A percentile compares a stretch with the other conserved stretches of the same genome.
Evolutionary conservation across 495 filamentous ascomycete genomes (phyloP).

Genomic region (Penicillium crystallinum): DNA sequence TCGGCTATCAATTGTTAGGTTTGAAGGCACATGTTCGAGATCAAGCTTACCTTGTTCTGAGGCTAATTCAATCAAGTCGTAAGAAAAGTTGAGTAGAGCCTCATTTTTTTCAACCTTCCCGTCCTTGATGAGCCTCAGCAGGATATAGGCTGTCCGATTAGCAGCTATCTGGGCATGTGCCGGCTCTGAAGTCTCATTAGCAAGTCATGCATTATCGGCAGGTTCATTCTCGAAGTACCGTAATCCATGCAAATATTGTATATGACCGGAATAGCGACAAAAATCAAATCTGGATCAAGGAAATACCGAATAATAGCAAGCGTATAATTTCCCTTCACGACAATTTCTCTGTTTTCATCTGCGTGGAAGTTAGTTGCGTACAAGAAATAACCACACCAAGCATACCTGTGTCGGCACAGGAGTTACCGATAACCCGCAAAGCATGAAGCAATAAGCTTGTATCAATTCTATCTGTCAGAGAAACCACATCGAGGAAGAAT

Average conservation of each 20-base stretch:
- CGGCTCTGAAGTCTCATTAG: constrained; percentile 35
- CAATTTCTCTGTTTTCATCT: constrained; percentile 70
- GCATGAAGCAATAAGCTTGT: constrained; percentile 45
- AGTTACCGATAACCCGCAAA: constrained; percentile 69
- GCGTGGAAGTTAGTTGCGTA: constrained; percentile 5
- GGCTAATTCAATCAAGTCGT: constrained; percentile 37
- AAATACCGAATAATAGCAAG: constrained; percentile 50
- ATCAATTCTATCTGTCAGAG: constrained; percentile 31
- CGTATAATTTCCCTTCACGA: constrained; percentile 55
- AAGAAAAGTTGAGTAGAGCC: constrained; percentile 34
- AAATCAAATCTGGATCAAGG: constrained; percentile 43
- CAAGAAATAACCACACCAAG: neutral
- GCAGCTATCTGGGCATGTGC: constrained; percentile 58
- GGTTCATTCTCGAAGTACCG: constrained; percentile 38
- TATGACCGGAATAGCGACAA: constrained; percentile 61
- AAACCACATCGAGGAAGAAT: constrained; percentile 57
- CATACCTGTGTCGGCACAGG: constrained; percentile 74
- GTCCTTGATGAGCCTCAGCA: constrained; percentile 35
- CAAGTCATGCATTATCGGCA: neutral
- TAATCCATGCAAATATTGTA: constrained; percentile 73
- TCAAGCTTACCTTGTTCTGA: constrained; percentile 36
- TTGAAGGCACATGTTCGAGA: neutral
- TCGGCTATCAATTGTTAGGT: constrained; percentile 24
- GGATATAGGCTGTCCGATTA: constrained; percentile 45
- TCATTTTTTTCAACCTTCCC: constrained; percentile 25